phyloP scores from a whole-genome alignment of 1,284 basidiomycete species.

The Melampsora americana region DNA sequence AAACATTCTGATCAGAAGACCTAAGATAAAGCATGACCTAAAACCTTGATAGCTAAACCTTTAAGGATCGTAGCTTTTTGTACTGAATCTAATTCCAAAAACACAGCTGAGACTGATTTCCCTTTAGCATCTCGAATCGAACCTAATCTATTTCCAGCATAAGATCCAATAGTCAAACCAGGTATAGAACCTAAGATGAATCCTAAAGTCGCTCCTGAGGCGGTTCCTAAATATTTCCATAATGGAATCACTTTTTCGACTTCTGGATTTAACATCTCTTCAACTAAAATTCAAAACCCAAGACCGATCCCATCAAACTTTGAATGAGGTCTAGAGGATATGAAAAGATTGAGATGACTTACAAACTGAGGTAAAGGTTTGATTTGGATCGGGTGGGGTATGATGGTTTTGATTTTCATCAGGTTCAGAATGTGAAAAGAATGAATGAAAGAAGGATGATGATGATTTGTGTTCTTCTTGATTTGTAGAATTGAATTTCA shows the following conservation, averaged over 20 bases:
- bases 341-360: not conserved
- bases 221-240: constrained; percentile 51
- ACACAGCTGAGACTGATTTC: constrained; percentile 64
- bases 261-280: constrained; percentile 53
- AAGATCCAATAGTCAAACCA: constrained; percentile 50
- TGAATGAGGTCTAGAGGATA: too few species aligned
- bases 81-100: constrained; percentile 68
- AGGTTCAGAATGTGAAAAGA: constrained; percentile 58
- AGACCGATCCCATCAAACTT: not conserved
- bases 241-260: constrained; percentile 49
- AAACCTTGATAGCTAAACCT: constrained; percentile 80
- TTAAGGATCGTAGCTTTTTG: constrained; percentile 82
- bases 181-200: constrained; percentile 48
- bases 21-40: constrained; percentile 58
- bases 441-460: constrained; percentile 68
- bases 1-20: too few species aligned
- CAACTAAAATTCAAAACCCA: constrained; percentile 51
- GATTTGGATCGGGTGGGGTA: constrained; percentile 25
- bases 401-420: constrained; percentile 1
- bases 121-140: constrained; percentile 54
- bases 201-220: constrained; percentile 50
- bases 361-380: constrained; percentile 31
- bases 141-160: constrained; percentile 51
- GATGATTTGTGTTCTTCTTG: constrained; percentile 70
- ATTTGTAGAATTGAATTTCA: constrained; percentile 51